A percentile compares a stretch with the other conserved stretches of the same genome.
Evolutionary conservation across 2,329 filamentous ascomycete genomes (phyloP).

Genomic region (Pestalotiopsis fici): DNA sequence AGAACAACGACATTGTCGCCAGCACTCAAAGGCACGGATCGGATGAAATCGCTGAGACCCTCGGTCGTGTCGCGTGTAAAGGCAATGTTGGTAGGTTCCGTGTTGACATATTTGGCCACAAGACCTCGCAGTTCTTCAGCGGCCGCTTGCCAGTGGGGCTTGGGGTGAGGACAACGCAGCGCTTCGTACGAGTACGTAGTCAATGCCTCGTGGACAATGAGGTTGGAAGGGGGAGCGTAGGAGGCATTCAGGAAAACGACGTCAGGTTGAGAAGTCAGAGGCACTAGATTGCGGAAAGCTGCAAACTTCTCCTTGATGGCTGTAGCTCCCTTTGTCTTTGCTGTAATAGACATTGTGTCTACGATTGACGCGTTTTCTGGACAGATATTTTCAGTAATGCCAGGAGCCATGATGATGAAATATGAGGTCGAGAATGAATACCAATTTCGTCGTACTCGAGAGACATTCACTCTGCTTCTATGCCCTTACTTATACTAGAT

Average conservation of each 20-base stretch:
- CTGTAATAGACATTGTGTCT: not conserved
- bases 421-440: not conserved
- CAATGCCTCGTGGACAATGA: constrained; percentile 30
- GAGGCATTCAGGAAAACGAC: constrained; percentile 30
- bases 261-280: constrained; percentile 14
- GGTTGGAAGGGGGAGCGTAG: constrained; percentile 30
- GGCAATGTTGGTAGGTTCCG: constrained; percentile 22
- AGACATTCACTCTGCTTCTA: not conserved
- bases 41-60: constrained; percentile 28
- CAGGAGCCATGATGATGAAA: not conserved
- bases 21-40: constrained; percentile 17
- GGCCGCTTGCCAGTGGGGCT: constrained; percentile 22
- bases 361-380: not conserved
- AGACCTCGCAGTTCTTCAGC: constrained; percentile 21
- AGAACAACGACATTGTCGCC: constrained; percentile 34
- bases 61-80: constrained; percentile 35
- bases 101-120: constrained; percentile 28
- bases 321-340: not conserved
- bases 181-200: constrained; percentile 24
- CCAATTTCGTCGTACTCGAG: not conserved
- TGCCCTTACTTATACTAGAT: not conserved
- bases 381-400: not conserved
- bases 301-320: constrained; percentile 15
- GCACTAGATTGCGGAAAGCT: constrained; percentile 20
- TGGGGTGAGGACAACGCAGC: constrained; percentile 21